Conservation (phyloP, 1,284 basidiomycete genomes). For the Microbotryomycetes sp. region DNA sequence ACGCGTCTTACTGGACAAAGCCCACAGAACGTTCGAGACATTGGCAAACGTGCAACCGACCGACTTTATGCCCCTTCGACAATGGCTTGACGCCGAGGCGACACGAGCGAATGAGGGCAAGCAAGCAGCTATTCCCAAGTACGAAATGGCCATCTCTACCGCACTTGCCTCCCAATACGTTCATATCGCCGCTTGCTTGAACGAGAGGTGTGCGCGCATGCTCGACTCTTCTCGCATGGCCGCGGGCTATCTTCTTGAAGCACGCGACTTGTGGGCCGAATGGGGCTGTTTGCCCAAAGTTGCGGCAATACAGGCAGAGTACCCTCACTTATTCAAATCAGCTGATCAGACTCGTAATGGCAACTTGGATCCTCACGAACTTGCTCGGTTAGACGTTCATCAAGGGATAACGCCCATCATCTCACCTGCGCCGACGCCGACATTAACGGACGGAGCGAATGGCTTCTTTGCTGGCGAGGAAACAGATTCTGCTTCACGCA, state of each 20-base stretch:
- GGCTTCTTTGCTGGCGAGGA: background rate
- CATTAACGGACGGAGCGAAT: background rate
- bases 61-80: constrained; percentile 15
- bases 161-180: background rate
- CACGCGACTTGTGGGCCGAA: constrained; percentile 10
- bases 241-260: constrained; percentile 23
- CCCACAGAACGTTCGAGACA: background rate
- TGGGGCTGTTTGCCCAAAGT: constrained; percentile 25
- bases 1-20: constrained; percentile 38
- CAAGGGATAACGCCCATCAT: background rate
- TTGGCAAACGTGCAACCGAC: constrained; percentile 9
- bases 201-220: constrained; percentile 18
- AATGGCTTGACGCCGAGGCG: constrained; percentile 27
- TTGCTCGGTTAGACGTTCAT: too few species aligned
- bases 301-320: background rate
- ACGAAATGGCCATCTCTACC: constrained; percentile 15
- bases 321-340: constrained; percentile 1
- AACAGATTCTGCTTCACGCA: background rate
- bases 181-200: constrained; percentile 16
- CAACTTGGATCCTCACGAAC: background rate
- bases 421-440: background rate
- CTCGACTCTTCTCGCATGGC: constrained; percentile 10
- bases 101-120: background rate
- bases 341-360: background rate
- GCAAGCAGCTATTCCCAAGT: background rate